Percentiles rank a stretch among this genome's conserved stretches.
phyloP scores from a whole-genome alignment of 2,329 filamentous ascomycete species.

The Aspergillus versicolor region DNA sequence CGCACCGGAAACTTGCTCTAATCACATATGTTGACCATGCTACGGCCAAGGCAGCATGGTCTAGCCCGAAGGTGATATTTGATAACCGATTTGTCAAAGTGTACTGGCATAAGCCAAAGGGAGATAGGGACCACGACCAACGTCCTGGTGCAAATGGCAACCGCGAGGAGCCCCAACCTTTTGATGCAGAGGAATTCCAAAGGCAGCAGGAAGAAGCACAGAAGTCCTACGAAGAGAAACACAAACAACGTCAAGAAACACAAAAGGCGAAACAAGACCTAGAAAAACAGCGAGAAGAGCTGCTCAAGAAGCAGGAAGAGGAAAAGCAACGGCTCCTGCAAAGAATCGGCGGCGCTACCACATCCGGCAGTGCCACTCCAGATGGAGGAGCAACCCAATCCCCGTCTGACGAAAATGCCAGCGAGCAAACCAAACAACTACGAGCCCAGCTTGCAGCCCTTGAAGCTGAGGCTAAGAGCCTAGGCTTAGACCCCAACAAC shows the following conservation, averaged over 20 bases:
- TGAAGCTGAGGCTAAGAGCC: conserved; percentile 54
- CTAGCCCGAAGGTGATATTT: conserved; percentile 62
- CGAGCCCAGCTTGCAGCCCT: conserved; percentile 56
- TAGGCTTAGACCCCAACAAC: conserved; percentile 51
- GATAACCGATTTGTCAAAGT: conserved; percentile 66
- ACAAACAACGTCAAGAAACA: conserved; percentile 52
- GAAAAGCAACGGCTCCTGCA: conserved; percentile 53
- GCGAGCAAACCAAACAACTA: conserved; percentile 52
- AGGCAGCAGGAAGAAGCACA: conserved; percentile 59
- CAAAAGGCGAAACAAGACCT: conserved; percentile 52
- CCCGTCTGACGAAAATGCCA: conserved; percentile 36
- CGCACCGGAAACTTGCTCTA: conserved; percentile 54
- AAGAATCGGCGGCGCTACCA: conserved; percentile 45
- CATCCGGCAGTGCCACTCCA: conserved; percentile 26
- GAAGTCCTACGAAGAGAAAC: conserved; percentile 55
- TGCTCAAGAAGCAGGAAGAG: conserved; percentile 55
- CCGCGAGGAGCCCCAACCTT: conserved; percentile 42
- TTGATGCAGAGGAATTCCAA: conserved; percentile 55
- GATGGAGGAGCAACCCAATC: conserved; percentile 23
- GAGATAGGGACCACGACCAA: conserved; percentile 30
- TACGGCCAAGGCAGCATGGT: conserved; percentile 55
- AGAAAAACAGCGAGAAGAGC: conserved; percentile 52
- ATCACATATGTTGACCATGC: conserved; percentile 55
- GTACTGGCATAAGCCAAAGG: conserved; percentile 57
- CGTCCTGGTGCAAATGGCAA: conserved; percentile 22